Percentiles rank a stretch among this genome's conserved stretches.
These are phyloP conservation scores for Acorus calamus DNA, from an alignment of 106 monocot genomes.

Conservation along the genomic window DNA sequence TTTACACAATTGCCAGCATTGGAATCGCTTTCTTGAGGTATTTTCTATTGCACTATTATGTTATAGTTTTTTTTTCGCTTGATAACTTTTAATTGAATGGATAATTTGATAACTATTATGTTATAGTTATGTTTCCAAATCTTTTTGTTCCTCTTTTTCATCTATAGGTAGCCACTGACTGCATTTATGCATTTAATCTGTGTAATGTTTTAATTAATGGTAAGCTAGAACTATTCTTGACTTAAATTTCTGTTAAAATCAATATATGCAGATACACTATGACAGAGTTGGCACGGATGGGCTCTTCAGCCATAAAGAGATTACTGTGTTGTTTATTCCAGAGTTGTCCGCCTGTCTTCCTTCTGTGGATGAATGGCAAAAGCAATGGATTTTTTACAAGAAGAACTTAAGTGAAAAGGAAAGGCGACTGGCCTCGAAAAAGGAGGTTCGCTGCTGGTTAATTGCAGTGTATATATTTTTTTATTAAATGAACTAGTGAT, in stretches of 20 bases:
- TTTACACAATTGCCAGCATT: conserved; percentile 61
- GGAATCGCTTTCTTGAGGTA: conserved; percentile 98
- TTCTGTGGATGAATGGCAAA: conserved; percentile 76
- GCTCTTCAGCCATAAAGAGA: conserved; percentile 74
- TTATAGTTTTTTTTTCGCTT: too few relatives aligned
- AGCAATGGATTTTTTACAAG: conserved; percentile 49
- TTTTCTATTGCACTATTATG: not conserved
- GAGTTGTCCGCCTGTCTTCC: conserved; percentile 77
- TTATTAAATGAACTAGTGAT: too few relatives aligned
- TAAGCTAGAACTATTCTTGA: too few relatives aligned
- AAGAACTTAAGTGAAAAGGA: conserved; percentile 34
- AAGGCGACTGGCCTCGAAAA: conserved; percentile 17
- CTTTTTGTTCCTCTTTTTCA: too few relatives aligned
- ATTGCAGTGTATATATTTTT: not conserved
- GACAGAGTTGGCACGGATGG: conserved; percentile 79
- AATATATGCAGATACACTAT: conserved; percentile 71
- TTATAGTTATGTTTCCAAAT: too few relatives aligned
- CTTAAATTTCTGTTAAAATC: too few relatives aligned
- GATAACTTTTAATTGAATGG: too few relatives aligned
- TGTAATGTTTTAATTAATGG: too few relatives aligned
- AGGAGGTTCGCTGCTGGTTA: conserved; percentile 37
- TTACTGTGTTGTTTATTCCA: conserved; percentile 80
- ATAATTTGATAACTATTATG: too few relatives aligned
- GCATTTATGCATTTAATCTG: too few relatives aligned
- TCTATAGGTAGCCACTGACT: too few relatives aligned